phyloP scores from a whole-genome alignment of 208 protist genomes.

The Kentomonas sorsogonicus region DNA sequence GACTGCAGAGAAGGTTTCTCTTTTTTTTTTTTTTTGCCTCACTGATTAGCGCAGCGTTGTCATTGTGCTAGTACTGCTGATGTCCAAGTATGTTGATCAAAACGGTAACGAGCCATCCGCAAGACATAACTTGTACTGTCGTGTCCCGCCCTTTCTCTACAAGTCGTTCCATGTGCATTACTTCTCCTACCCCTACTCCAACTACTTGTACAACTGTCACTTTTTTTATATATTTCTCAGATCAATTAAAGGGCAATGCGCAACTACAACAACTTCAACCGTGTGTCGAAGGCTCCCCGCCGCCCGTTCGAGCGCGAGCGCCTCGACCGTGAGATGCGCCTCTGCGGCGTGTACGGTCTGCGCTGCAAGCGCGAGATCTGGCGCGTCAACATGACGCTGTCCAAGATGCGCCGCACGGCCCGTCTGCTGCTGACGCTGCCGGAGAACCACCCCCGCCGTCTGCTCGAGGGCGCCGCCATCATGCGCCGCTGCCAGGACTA shows the following conservation, averaged over 20 bases:
- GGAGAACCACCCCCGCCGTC: conserved; percentile 95
- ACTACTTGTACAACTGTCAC: too few relatives aligned
- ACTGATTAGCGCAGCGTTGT: too few relatives aligned
- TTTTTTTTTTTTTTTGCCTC: conserved; percentile 20
- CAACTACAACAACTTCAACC: conserved; percentile 96
- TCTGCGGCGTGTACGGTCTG: conserved; percentile 98
- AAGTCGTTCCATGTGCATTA: too few relatives aligned
- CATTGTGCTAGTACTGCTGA: too few relatives aligned
- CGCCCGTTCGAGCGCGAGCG: conserved; percentile 99
- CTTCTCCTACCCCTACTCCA: too few relatives aligned
- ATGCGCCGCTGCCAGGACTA: conserved; percentile 98
- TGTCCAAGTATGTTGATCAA: too few relatives aligned
- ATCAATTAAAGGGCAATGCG: too few relatives aligned
- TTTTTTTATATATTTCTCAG: too few relatives aligned
- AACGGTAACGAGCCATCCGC: too few relatives aligned
- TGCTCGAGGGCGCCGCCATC: conserved; percentile 98
- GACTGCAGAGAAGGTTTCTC: conserved; percentile 1
- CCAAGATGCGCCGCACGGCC: conserved; percentile 98
- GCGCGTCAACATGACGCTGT: conserved; percentile 97
- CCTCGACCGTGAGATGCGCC: conserved; percentile 99
- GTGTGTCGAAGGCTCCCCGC: conserved; percentile 96
- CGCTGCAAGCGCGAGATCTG: conserved; percentile 99
- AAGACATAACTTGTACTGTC: too few relatives aligned
- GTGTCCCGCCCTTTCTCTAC: too few relatives aligned
- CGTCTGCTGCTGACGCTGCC: conserved; percentile 98